Percentiles rank a stretch among this genome's conserved stretches.
Conservation (phyloP, 768 basidiomycete genomes). For the Nidularia pulvinata region DNA sequence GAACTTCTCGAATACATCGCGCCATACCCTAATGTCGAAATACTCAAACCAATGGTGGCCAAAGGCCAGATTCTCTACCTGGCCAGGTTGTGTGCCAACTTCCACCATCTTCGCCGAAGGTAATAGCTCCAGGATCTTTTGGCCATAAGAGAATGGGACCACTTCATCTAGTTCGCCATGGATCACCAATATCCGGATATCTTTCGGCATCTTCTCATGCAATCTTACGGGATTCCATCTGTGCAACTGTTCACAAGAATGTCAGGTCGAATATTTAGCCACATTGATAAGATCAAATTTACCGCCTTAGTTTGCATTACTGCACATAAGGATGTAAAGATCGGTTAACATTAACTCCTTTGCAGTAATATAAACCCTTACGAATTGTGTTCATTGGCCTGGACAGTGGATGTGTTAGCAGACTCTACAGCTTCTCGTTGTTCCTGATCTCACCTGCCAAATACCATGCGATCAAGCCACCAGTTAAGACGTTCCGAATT, state of each 20-base stretch:
- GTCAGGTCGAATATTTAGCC: constrained; percentile 12
- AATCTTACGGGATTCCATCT: constrained; percentile 24
- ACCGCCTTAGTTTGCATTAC: constrained; percentile 30
- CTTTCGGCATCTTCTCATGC: constrained; percentile 24
- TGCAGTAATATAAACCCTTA: constrained; percentile 8
- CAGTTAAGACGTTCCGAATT: constrained; percentile 15
- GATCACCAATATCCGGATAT: constrained; percentile 32
- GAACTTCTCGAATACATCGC: constrained; percentile 33
- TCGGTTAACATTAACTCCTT: not conserved
- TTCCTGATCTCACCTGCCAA: constrained; percentile 15
- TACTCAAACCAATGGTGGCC: constrained; percentile 48
- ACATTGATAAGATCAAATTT: constrained; percentile 11
- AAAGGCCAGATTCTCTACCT: constrained; percentile 32
- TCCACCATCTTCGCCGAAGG: constrained; percentile 33
- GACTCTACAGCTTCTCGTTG: not conserved
- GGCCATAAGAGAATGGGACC: constrained; percentile 31
- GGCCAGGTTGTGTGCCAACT: constrained; percentile 25
- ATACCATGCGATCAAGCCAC: constrained; percentile 16
- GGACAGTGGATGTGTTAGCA: not conserved
- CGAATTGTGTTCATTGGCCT: constrained; percentile 26
- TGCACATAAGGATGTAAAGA: constrained; percentile 1
- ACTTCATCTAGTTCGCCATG: constrained; percentile 37
- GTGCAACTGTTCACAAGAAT: constrained; percentile 28
- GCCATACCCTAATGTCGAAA: constrained; percentile 39
- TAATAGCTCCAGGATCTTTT: constrained; percentile 29